These are phyloP conservation scores for Zygotorulaspora danielsina DNA, from an alignment of 805 yeast species.

Conservation along the genomic window DNA sequence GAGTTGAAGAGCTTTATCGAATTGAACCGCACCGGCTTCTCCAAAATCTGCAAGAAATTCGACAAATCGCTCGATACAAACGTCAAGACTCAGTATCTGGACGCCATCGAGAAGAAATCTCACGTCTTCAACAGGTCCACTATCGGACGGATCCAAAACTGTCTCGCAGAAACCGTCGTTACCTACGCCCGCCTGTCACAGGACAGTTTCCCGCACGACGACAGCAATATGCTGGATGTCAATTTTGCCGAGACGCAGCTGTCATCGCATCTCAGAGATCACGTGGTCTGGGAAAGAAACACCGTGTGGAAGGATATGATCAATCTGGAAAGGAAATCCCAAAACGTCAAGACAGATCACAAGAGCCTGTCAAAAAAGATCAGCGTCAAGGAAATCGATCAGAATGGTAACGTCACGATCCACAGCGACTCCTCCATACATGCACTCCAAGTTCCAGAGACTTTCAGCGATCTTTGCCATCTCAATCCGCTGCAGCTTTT, in stretches of 20 bases:
- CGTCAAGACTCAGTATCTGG: conserved; percentile 56
- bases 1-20: conserved; percentile 82
- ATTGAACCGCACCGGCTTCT: conserved; percentile 81
- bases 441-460: conserved; percentile 14
- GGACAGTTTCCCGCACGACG: conserved; percentile 13
- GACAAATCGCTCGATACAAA: conserved; percentile 72
- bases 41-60: conserved; percentile 86
- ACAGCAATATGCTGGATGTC: conserved; percentile 14
- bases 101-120: conserved; percentile 43
- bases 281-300: conserved; percentile 94
- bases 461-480: conserved; percentile 19
- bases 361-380: conserved; percentile 15
- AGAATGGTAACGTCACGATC: conserved; percentile 19
- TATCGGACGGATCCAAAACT: conserved; percentile 44
- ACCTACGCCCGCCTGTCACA: conserved; percentile 49
- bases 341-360: conserved; percentile 55
- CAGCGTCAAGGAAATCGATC: conserved; percentile 16
- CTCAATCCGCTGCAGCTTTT: conserved; percentile 16
- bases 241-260: conserved; percentile 47
- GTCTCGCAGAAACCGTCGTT: conserved; percentile 49
- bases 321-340: conserved; percentile 80
- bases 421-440: conserved; percentile 24
- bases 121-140: conserved; percentile 54
- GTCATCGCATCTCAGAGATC: conserved; percentile 68
- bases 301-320: conserved; percentile 98